These are phyloP conservation scores for Dothistroma septosporum DNA, from an alignment of 2,329 filamentous ascomycete genomes.

Conservation along the genomic window DNA sequence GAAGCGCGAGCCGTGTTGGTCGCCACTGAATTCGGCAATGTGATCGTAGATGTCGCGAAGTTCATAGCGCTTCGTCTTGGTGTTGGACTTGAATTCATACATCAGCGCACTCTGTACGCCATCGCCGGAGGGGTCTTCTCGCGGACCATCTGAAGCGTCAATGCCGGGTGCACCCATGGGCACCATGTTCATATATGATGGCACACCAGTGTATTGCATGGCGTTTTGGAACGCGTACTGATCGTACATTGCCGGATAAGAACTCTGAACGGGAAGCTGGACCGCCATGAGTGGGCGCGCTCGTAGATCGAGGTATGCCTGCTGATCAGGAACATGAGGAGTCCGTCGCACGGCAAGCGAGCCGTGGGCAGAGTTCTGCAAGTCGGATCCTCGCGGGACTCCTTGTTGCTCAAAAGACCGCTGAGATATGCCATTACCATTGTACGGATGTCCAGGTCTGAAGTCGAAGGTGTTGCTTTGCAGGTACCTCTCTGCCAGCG, in stretches of 20 bases:
- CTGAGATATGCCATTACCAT: constrained; percentile 39
- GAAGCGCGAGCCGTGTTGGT: constrained; percentile 92
- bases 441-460: constrained; percentile 29
- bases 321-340: constrained; percentile 34
- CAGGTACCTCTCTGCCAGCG: constrained; percentile 19
- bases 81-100: constrained; percentile 73
- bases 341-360: constrained; percentile 12
- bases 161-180: constrained; percentile 36
- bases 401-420: constrained; percentile 41
- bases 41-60: constrained; percentile 84
- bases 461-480: constrained; percentile 19
- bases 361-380: constrained; percentile 33
- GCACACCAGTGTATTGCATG: constrained; percentile 34
- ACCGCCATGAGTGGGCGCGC: constrained; percentile 37
- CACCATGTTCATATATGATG: constrained; percentile 35
- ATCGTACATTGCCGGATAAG: constrained; percentile 32
- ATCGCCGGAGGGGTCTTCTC: constrained; percentile 57
- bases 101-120: constrained; percentile 67
- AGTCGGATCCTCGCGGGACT: constrained; percentile 44
- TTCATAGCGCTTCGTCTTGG: constrained; percentile 71
- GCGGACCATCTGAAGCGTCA: constrained; percentile 39
- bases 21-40: constrained; percentile 90
- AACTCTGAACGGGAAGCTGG: constrained; percentile 32
- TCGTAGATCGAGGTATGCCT: constrained; percentile 37
- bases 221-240: constrained; percentile 37